Conservation (phyloP, 192 early-diverging fungal species). For the Coemansia aciculifera region DNA sequence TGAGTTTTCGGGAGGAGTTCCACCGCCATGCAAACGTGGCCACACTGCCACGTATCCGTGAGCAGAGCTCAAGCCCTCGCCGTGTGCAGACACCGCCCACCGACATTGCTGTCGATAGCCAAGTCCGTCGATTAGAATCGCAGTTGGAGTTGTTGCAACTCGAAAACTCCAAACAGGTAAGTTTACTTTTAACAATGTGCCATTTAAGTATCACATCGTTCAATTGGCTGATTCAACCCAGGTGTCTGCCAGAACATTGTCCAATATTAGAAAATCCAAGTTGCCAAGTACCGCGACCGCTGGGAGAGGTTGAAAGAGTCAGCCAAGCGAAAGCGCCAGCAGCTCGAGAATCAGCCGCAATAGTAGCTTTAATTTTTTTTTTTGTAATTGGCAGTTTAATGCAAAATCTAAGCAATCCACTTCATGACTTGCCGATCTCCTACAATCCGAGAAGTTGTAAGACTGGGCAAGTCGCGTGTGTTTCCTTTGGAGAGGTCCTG, state of each 20-base stretch:
- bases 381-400: not conserved
- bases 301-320: constrained; percentile 56
- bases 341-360: constrained; percentile 25
- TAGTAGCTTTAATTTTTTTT: not conserved
- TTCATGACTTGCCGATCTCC: constrained; percentile 20
- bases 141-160: constrained; percentile 33
- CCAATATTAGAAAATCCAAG: constrained; percentile 27
- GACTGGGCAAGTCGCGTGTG: constrained; percentile 18
- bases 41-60: constrained; percentile 30
- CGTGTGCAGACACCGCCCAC: constrained; percentile 8
- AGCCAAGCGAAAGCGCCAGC: constrained; percentile 51
- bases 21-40: constrained; percentile 49
- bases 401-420: constrained; percentile 19
- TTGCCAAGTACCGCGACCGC: constrained; percentile 50
- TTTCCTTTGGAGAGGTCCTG: constrained; percentile 17
- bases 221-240: not conserved
- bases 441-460: constrained; percentile 17
- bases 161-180: constrained; percentile 47
- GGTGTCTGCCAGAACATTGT: not conserved
- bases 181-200: not conserved
- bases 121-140: constrained; percentile 29
- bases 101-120: not conserved
- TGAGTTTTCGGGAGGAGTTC: constrained; percentile 53
- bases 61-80: constrained; percentile 12
- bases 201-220: not conserved